These are phyloP conservation scores for Seiridium cupressi DNA, from an alignment of 2,329 filamentous ascomycete genomes.

Conservation along the genomic window DNA sequence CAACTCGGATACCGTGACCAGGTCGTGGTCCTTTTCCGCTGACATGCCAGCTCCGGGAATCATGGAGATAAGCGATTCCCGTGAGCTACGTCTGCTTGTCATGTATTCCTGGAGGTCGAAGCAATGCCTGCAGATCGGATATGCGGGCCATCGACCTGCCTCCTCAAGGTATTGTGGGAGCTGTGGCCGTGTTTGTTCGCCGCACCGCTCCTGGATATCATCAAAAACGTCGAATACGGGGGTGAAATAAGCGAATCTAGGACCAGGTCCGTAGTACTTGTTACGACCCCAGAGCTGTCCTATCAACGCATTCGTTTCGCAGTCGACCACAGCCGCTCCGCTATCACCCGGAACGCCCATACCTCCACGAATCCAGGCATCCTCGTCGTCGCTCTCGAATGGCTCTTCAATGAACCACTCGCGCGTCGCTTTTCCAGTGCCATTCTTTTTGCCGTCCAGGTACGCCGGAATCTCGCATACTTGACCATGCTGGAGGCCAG, in stretches of 20 bases:
- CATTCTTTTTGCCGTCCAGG: constrained; percentile 33
- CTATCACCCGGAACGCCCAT: constrained; percentile 44
- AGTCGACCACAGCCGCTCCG: constrained; percentile 41
- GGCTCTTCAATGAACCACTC: constrained; percentile 46
- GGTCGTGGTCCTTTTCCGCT: constrained; percentile 35
- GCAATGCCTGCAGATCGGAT: constrained; percentile 39
- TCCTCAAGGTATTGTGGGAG: constrained; percentile 40
- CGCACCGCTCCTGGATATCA: constrained; percentile 43
- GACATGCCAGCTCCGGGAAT: constrained; percentile 27
- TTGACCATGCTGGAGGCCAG: constrained; percentile 39
- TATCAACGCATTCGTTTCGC: constrained; percentile 34
- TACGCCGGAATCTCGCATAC: constrained; percentile 43
- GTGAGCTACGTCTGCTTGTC: constrained; percentile 39
- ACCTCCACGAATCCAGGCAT: constrained; percentile 43
- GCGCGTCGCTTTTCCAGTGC: constrained; percentile 39
- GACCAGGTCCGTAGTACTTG: constrained; percentile 39
- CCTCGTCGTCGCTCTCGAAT: constrained; percentile 33
- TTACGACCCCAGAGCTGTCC: constrained; percentile 45
- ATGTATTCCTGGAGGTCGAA: constrained; percentile 39
- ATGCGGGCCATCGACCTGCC: constrained; percentile 35
- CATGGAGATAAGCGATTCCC: constrained; percentile 40
- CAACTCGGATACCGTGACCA: constrained; percentile 40
- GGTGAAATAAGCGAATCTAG: constrained; percentile 40
- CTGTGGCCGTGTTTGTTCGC: constrained; percentile 34
- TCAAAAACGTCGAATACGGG: constrained; percentile 43